These are phyloP conservation scores for Terfezia boudieri DNA, from an alignment of 495 filamentous ascomycete species.

Conservation along the genomic window DNA sequence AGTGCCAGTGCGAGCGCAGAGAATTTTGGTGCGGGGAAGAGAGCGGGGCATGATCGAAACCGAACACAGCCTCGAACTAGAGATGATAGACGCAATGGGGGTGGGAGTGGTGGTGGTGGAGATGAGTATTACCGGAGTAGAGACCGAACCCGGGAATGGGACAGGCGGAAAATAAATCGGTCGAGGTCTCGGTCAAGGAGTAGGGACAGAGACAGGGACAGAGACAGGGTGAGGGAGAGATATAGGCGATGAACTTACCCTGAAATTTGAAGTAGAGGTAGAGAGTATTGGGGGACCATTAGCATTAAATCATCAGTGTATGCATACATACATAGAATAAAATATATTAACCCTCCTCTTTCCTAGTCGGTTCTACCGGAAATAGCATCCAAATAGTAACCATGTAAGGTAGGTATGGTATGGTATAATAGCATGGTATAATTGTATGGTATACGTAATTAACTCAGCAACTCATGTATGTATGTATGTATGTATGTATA, in stretches of 20 bases:
- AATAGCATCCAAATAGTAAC: too few species aligned
- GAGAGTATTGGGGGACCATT: too few species aligned
- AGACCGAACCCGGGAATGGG: constrained; percentile 1
- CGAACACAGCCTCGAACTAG: constrained; percentile 2
- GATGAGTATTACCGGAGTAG: constrained; percentile 8
- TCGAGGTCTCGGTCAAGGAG: constrained; percentile 10
- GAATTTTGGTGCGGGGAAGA: constrained; percentile 1
- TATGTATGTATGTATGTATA: too few species aligned
- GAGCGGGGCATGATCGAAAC: constrained; percentile 6
- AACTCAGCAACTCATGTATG: too few species aligned
- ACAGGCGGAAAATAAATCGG: constrained; percentile 10
- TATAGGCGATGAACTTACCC: not conserved
- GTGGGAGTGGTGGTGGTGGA: not conserved
- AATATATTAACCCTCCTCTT: too few species aligned
- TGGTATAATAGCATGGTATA: too few species aligned
- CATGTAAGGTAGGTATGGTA: too few species aligned
- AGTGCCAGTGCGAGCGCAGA: constrained; percentile 9
- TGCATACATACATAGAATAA: too few species aligned
- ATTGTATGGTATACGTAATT: too few species aligned
- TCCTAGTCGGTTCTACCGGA: too few species aligned
- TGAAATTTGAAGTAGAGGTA: too few species aligned
- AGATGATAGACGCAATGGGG: constrained; percentile 5
- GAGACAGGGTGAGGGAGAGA: constrained; percentile 4
- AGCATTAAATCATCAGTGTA: too few species aligned
- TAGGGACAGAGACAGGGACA: constrained; percentile 5